Evolutionary conservation across 2,329 filamentous ascomycete species (phyloP), one percentile per base, ranked within the genome.

Genomic region (Pseudopithomyces chartarum): DNA sequence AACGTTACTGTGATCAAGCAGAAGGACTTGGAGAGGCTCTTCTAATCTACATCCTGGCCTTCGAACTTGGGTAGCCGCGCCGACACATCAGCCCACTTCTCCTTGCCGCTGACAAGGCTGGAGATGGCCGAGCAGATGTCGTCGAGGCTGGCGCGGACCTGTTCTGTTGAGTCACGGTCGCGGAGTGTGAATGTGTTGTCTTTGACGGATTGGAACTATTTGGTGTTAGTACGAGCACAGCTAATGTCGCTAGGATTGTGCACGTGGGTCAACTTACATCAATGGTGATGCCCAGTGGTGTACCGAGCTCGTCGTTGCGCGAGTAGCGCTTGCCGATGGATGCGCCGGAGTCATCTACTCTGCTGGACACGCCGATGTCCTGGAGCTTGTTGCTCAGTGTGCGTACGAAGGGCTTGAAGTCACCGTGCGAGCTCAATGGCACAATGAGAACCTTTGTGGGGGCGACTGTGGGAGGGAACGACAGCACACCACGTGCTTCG

Each of bases 371-470:
- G 55, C 90, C 90, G 52, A 90, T 79, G 49, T 85, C 84, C 67
- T 92, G 89, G 56, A 98, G 87, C 71, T 87, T 88, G 70, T 88
- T 83, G 55, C 90, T 91, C 62, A 98, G 80, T 66, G 86, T 82
- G 68, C 86, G 84, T 54, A 93, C 82, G 45, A 90, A 83, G n/a
- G 92, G 90, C 66, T 85, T 86, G 82, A 98, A 97, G 64, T 89
- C 86, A 48, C 86, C 78, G 74, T 97, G 90, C 68, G 85, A 87
- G 53, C 92, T 96, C 42, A 98, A 84, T 34, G 94, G 94, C 22
- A 96, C 91, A 57, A 99, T 87, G 55, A 98, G 85, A 50, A 97
- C 92, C 82, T 97, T 97, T 63, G 91, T 97, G 2, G 95, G 95
- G n/a, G 95, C 92, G 51, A 97, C 85, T 0, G 86, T 83, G 4